Evolutionary conservation across 257 asterid genomes (phyloP).

Genomic region (Solanum paucissectum): DNA sequence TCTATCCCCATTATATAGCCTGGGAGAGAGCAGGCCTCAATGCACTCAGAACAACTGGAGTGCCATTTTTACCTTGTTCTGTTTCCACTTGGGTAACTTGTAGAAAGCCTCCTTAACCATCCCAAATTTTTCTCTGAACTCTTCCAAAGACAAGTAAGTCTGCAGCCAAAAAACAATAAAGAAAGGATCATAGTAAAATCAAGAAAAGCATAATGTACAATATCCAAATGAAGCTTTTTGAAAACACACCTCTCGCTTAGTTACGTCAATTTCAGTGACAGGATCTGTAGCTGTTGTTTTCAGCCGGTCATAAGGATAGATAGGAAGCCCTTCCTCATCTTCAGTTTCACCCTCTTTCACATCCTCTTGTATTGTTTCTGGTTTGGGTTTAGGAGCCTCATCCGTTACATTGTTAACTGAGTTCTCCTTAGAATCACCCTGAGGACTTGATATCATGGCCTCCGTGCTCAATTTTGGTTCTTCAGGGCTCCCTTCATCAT

Average conservation of each 20-base stretch:
- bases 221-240: background rate
- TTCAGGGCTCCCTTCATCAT: conserved; percentile 47
- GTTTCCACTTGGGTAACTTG: conserved; percentile 97
- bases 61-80: conserved; percentile 91
- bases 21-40: conserved; percentile 2
- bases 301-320: conserved; percentile 73
- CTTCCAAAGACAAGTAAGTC: conserved; percentile 70
- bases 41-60: conserved; percentile 57
- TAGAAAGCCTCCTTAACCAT: conserved; percentile 62
- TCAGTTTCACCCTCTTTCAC: conserved; percentile 75
- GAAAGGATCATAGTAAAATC: background rate
- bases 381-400: conserved; percentile 52
- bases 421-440: conserved; percentile 45
- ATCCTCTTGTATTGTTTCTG: conserved; percentile 83
- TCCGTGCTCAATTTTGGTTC: conserved; percentile 32
- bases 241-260: conserved; percentile 82
- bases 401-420: conserved; percentile 29
- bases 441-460: conserved; percentile 27
- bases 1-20: conserved; percentile 15
- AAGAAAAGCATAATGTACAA: background rate
- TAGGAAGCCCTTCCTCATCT: conserved; percentile 77
- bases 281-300: conserved; percentile 61
- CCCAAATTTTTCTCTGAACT: conserved; percentile 85
- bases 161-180: conserved; percentile 15
- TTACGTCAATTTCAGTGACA: conserved; percentile 57